A percentile compares a stretch with the other conserved stretches of the same genome.
phyloP scores from a whole-genome alignment of 1,284 basidiomycete genomes.

The Trichosporon inkin region DNA sequence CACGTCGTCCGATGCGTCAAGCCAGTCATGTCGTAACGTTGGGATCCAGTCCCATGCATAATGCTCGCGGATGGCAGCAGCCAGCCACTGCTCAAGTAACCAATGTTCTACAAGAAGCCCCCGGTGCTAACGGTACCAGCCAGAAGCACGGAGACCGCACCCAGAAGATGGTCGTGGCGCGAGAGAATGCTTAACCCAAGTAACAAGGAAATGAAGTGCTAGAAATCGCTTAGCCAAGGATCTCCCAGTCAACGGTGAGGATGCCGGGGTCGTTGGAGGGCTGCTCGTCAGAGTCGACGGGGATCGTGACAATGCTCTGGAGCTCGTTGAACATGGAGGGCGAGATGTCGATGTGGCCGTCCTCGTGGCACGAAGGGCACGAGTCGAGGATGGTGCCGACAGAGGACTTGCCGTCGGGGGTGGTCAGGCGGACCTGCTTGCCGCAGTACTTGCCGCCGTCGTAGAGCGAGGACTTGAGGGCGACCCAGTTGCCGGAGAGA shows the following conservation, averaged over 20 bases:
- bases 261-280: conserved; percentile 3
- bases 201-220: conserved; percentile 1
- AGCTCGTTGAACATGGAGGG: conserved; percentile 59
- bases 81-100: conserved; percentile 7
- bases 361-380: conserved; percentile 70
- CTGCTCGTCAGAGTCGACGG: neutral
- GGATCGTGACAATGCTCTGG: conserved; percentile 54
- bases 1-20: neutral
- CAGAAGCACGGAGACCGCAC: neutral
- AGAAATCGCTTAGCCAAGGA: conserved; percentile 22
- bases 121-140: neutral
- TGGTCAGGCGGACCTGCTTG: conserved; percentile 32
- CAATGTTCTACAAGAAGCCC: neutral
- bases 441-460: conserved; percentile 28
- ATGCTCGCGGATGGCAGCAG: neutral
- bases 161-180: neutral
- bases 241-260: conserved; percentile 51
- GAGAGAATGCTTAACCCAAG: conserved; percentile 8
- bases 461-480: conserved; percentile 3
- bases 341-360: conserved; percentile 73
- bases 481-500: neutral
- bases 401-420: conserved; percentile 51
- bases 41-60: conserved; percentile 11
- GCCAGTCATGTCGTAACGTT: neutral
- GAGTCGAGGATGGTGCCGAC: conserved; percentile 67